Conservation (phyloP, 2,329 filamentous ascomycete genomes). For the Diaporthe sp. region DNA sequence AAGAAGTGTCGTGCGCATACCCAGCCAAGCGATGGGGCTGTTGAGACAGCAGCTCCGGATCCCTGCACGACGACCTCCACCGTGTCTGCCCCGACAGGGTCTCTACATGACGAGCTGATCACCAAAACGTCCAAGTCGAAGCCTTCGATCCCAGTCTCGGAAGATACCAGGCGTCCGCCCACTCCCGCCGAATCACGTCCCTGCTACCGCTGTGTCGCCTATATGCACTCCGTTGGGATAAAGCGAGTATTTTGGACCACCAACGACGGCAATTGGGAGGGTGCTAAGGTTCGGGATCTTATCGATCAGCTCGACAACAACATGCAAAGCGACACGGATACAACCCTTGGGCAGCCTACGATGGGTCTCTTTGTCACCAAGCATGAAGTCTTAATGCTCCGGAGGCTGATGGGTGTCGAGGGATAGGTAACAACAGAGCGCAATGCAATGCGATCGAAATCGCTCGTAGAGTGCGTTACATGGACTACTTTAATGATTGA, state of each 20-base stretch:
- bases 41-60: not conserved
- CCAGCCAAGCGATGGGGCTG: not conserved
- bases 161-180: not conserved
- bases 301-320: conserved; percentile 57
- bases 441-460: not conserved
- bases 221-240: conserved; percentile 65
- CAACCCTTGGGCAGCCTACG: conserved; percentile 5
- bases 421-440: not conserved
- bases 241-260: conserved; percentile 67
- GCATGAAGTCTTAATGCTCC: conserved; percentile 63
- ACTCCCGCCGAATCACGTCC: conserved; percentile 55
- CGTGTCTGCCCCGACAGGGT: conserved; percentile 45
- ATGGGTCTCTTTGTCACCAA: conserved; percentile 62
- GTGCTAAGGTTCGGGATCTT: conserved; percentile 62
- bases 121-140: conserved; percentile 37
- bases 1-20: not conserved
- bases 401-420: conserved; percentile 42
- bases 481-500: not conserved
- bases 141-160: not conserved
- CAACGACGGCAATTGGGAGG: conserved; percentile 60
- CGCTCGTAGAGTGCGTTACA: not conserved
- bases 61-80: conserved; percentile 21
- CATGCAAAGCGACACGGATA: conserved; percentile 39
- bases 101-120: conserved; percentile 62
- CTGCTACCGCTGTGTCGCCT: conserved; percentile 64